phyloP scores from a whole-genome alignment of 306 rosid species.

The Malus fusca region DNA sequence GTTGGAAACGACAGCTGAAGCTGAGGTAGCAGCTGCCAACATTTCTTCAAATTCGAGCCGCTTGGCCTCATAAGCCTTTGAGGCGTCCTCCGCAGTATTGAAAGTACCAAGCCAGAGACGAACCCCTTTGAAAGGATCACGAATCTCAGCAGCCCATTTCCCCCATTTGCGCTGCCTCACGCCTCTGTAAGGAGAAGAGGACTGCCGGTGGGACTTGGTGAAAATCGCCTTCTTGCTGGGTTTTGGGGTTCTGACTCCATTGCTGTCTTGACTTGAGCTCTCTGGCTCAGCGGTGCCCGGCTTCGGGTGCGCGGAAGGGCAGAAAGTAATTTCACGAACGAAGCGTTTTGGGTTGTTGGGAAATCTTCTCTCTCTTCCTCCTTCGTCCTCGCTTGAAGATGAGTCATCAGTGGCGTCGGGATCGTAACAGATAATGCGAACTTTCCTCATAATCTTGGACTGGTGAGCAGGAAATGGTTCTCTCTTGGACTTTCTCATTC shows the following conservation, averaged over 20 bases:
- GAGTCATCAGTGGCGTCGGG: constrained; percentile 69
- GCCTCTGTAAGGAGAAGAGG: constrained; percentile 49
- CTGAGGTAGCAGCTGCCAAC: constrained; percentile 16
- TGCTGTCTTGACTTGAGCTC: constrained; percentile 31
- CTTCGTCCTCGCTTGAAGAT: constrained; percentile 67
- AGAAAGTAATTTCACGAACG: constrained; percentile 25
- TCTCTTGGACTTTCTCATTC: constrained; percentile 14
- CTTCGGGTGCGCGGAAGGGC: not conserved
- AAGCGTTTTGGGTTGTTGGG: constrained; percentile 6
- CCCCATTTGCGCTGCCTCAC: constrained; percentile 86
- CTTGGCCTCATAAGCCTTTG: constrained; percentile 51
- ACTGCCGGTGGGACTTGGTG: constrained; percentile 13
- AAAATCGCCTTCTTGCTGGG: constrained; percentile 20
- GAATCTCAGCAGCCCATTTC: constrained; percentile 91
- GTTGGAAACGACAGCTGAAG: constrained; percentile 8
- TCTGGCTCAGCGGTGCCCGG: constrained; percentile 12
- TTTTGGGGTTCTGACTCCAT: constrained; percentile 15
- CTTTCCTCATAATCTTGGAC: constrained; percentile 30
- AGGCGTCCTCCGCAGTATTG: constrained; percentile 70
- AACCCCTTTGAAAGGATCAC: constrained; percentile 48
- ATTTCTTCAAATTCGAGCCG: constrained; percentile 37
- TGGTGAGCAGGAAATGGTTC: not conserved
- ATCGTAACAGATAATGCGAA: constrained; percentile 49
- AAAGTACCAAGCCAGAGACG: constrained; percentile 82
- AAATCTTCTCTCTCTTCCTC: not conserved